Evolutionary conservation across 108 stramenopile genomes (phyloP).

Genomic region (Pelagomonas calceolata): DNA sequence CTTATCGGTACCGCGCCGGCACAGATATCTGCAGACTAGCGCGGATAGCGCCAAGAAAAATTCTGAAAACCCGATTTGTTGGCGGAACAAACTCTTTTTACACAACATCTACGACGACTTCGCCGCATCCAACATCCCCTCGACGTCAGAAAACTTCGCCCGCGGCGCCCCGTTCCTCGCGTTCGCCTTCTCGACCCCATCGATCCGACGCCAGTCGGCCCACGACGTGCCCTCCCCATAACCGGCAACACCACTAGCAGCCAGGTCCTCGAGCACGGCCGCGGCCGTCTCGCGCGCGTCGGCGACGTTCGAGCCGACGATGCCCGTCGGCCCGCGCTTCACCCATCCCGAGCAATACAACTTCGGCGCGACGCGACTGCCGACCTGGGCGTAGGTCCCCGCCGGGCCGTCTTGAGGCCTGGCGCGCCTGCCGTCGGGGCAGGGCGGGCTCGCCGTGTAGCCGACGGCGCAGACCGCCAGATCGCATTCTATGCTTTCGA

Average conservation of each 20-base stretch:
- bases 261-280: not conserved
- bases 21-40: too few species aligned
- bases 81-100: too few species aligned
- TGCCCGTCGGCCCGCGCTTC: constrained; percentile 89
- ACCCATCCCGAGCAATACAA: constrained; percentile 91
- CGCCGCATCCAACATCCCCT: constrained; percentile 44
- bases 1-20: too few species aligned
- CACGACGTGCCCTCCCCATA: constrained; percentile 37
- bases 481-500: constrained; percentile 40
- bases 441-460: constrained; percentile 49
- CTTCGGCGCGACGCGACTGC: constrained; percentile 29
- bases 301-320: constrained; percentile 83
- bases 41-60: too few species aligned
- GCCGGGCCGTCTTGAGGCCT: not conserved
- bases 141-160: constrained; percentile 42
- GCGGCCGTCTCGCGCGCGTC: not conserved
- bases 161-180: constrained; percentile 37
- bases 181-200: constrained; percentile 34
- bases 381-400: constrained; percentile 12
- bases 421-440: not conserved
- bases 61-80: too few species aligned
- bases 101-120: too few species aligned
- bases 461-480: constrained; percentile 50
- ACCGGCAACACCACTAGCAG: constrained; percentile 13
- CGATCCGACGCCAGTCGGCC: constrained; percentile 48